Evolutionary conservation across 306 rosid genomes (phyloP), one percentile per base, ranked within the genome.

Genomic region (Vigna unguiculata): DNA sequence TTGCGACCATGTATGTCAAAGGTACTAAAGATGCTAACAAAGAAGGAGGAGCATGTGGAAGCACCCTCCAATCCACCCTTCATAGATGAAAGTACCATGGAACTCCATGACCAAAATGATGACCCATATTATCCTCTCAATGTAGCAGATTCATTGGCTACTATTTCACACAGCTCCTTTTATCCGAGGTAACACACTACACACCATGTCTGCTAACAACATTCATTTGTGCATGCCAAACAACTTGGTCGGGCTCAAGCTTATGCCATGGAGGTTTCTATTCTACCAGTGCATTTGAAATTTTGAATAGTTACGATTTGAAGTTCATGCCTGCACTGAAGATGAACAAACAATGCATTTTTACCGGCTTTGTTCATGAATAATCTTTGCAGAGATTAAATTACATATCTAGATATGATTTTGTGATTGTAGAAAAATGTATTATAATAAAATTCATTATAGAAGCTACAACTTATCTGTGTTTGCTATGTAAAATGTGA

Each of bases 21-120:
- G 86, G 88, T 83, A 6, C 79, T 92, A 17, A 82, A 82, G 59
- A 90, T 92, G 93, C 86, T 90, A 46, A 82, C 72, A 59, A 89
- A 76, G 64, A 79, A 85, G 76, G 96, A 88, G 76, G 88, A 84
- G 79, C 51, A 68, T 17, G 85, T 88, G 13, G 93, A 93, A 19
- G 77, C 88, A n/a, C 97, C 97, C 30, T 81, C 87, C 19, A 90
- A 82, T 77, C 97, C 93, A 36, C 93, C 97, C 6, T 92, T 92
- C 79, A 69, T 84, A 16, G 90, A 90, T 66, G 93, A 92, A 76
- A 85, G 47, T 61, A 88, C 89, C 3, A 90, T 92, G 97, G 90
- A 87, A 78, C 84, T 92, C 32, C 83, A 84, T 46, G 86, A 85
- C 72, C 78, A 72, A 1, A 55, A 61, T 13, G 89, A 85, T 13